phyloP scores from a whole-genome alignment of 495 filamentous ascomycete genomes.

The Penicillium cinerascens region DNA sequence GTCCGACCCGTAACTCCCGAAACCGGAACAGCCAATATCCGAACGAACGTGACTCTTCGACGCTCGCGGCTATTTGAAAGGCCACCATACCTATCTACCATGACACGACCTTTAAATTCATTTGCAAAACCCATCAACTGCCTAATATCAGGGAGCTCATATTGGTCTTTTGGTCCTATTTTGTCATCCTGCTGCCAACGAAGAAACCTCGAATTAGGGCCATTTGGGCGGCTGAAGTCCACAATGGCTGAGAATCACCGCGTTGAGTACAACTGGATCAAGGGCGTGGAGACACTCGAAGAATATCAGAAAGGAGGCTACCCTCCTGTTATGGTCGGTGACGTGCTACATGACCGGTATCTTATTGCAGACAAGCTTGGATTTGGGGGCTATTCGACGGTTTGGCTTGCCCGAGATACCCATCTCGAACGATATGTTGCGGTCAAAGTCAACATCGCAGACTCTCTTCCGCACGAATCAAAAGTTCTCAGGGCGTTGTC shows the following conservation, averaged over 20 bases:
- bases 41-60: too few species aligned
- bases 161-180: not conserved
- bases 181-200: not conserved
- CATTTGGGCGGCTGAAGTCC: not conserved
- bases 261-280: conserved; percentile 13
- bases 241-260: not conserved
- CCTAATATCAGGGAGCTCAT: not conserved
- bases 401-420: conserved; percentile 53
- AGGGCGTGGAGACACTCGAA: conserved; percentile 32
- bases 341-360: conserved; percentile 39
- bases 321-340: conserved; percentile 48
- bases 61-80: too few species aligned
- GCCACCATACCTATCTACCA: not conserved
- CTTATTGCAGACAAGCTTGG: conserved; percentile 53
- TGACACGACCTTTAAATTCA: not conserved
- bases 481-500: not conserved
- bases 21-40: too few species aligned
- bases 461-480: not conserved
- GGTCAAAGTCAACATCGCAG: not conserved
- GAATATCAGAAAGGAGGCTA: conserved; percentile 34
- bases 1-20: too few species aligned
- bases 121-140: not conserved
- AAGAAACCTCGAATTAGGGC: not conserved
- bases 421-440: conserved; percentile 1
- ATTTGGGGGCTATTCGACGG: conserved; percentile 47